Base-by-base conservation (phyloP, 2,329 filamentous ascomycete genomes). In the Hypoxylon sp. region DNA sequence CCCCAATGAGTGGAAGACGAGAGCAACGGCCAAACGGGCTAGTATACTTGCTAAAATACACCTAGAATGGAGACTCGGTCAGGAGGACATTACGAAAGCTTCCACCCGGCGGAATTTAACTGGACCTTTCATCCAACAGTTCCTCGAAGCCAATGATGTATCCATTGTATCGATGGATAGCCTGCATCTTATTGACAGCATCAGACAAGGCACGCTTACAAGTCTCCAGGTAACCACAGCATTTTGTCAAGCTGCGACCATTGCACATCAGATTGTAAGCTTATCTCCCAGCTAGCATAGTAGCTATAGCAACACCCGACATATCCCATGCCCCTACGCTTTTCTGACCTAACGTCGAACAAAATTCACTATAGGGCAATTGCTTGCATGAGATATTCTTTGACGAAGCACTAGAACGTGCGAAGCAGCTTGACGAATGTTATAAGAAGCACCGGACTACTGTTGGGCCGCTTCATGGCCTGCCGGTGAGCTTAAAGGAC, bases 211-310 rank as follows among this genome's bases (percentile, higher is more conserved):
- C 7, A 58, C 55, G 5, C 58, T 72, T 31, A 70, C 73, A 1
- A 60, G 67, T 3, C 32, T 72, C 4, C 57, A 69, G 37, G 73
- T 74, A 21, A 65, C 69, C 6, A 70, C 24, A 2, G 83, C 83
- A 0, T 86, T 86, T 68, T 82, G 82, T 56, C 86, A 85, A 71
- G 77, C 83, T 24, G 82, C 83, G 2, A 81, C 82, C 1, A 79
- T 86, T 17, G 82, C 82, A 0, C 82, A 85, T 42, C 83, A 86
- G 64, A 76, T 83, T 39, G 73, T 76, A 39, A 73, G 71, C 19
- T 44, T 70, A 72, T 44, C 61, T 51, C 31, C 24, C 48, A 19
- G 27, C 35, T 61, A 29, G 24, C 35, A 44, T 42, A 24, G 15
- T 19, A n/a, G 10, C 6, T 15, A 15, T 13, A 24, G 24, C 17